Percentiles rank a stretch among this genome's conserved stretches.
Evolutionary conservation across 179 eudicot genomes (phyloP).

Genomic region (Patellifolia procumbens): DNA sequence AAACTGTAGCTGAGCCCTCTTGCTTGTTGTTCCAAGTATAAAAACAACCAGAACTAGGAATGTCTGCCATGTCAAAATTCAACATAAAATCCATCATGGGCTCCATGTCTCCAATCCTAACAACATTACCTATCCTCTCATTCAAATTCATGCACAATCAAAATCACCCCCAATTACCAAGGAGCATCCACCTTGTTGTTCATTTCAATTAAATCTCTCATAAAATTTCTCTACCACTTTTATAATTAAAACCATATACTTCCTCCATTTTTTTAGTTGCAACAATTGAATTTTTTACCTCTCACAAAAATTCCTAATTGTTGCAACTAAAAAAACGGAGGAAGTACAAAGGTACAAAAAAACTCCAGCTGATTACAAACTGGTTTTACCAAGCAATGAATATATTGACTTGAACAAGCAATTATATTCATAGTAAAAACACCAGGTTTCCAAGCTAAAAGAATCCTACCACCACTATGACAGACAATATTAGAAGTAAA

Average conservation of each 20-base stretch:
- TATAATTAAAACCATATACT: background rate
- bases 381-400: background rate
- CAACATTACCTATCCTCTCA: background rate
- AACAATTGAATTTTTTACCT: no score
- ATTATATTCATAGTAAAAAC: no score
- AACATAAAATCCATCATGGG: background rate
- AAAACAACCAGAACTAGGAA: background rate
- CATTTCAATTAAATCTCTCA: background rate
- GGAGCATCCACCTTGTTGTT: fast-evolving
- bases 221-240: background rate
- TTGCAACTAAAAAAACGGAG: no score
- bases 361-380: no score
- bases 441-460: background rate
- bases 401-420: no score
- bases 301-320: no score
- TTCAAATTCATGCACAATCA: no score
- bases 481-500: background rate
- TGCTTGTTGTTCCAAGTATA: background rate
- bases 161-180: background rate
- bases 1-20: background rate
- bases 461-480: background rate
- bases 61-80: background rate
- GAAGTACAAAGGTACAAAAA: no score
- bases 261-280: no score
- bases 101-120: background rate